These are phyloP conservation scores for Penicillium brasilianum DNA, from an alignment of 2,329 filamentous ascomycete genomes.

Conservation along the genomic window DNA sequence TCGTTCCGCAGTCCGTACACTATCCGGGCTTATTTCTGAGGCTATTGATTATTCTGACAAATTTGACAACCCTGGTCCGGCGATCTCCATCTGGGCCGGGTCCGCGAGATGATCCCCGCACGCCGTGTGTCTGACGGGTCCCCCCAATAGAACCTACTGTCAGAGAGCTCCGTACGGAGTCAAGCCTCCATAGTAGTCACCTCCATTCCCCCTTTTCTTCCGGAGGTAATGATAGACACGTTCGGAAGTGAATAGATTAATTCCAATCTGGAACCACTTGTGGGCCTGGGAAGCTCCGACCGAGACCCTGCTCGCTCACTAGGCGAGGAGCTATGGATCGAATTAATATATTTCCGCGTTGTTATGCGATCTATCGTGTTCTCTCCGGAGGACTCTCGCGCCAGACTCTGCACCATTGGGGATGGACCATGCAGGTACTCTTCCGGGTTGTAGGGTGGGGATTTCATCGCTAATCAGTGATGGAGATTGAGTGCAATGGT, in stretches of 20 bases:
- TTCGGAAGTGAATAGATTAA: background rate
- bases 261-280: background rate
- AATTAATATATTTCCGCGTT: background rate
- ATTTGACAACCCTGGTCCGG: background rate
- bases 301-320: background rate
- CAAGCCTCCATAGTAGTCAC: background rate
- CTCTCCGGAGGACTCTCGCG: background rate
- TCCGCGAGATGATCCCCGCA: constrained; percentile 1
- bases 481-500: background rate
- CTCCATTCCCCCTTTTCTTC: background rate
- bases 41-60: constrained; percentile 9
- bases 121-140: background rate
- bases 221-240: background rate
- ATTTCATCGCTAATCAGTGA: background rate
- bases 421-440: constrained; percentile 9
- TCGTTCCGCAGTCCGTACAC: background rate
- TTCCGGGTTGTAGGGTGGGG: background rate
- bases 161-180: no score
- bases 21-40: constrained; percentile 4
- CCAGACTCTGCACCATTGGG: constrained; percentile 1
- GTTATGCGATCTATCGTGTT: constrained; percentile 6
- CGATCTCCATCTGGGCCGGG: constrained; percentile 9
- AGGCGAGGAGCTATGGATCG: background rate
- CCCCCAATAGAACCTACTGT: background rate
- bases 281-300: background rate